Conservation (phyloP, 306 rosid genomes). For the Castanea crenata region DNA sequence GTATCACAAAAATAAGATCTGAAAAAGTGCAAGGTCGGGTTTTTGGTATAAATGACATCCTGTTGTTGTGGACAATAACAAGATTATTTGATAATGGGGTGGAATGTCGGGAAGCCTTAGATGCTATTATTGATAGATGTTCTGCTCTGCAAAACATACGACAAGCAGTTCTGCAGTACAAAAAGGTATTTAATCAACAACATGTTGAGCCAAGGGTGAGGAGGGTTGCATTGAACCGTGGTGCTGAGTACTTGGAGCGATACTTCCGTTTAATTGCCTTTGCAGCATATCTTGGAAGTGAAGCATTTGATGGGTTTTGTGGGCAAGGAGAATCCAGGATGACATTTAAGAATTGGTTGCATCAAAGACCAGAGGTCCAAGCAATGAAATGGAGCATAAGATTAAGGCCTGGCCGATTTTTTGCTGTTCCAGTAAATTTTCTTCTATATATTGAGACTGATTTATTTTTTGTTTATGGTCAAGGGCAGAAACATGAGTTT, state of each 20-base stretch:
- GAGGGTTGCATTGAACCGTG: slow-evolving; percentile 87
- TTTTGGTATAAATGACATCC: slow-evolving; percentile 89
- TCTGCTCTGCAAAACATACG: slow-evolving; percentile 91
- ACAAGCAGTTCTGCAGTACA: slow-evolving; percentile 75
- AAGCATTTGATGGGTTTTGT: slow-evolving; percentile 84
- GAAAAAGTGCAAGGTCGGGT: slow-evolving; percentile 51
- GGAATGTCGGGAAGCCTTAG: slow-evolving; percentile 87
- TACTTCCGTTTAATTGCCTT: slow-evolving; percentile 90
- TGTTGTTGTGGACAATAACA: slow-evolving; percentile 87
- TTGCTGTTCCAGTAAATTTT: slow-evolving; percentile 71
- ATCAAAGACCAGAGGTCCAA: slow-evolving; percentile 81
- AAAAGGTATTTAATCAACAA: slow-evolving; percentile 84
- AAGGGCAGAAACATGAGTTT: neutral
- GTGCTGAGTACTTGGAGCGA: slow-evolving; percentile 88
- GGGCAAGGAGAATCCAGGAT: slow-evolving; percentile 63
- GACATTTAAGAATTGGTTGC: slow-evolving; percentile 89
- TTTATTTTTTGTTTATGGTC: neutral
- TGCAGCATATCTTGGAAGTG: slow-evolving; percentile 95
- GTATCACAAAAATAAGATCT: slow-evolving; percentile 31
- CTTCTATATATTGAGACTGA: neutral
- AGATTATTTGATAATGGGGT: slow-evolving; percentile 83
- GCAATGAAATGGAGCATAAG: slow-evolving; percentile 95
- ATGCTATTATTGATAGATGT: slow-evolving; percentile 89
- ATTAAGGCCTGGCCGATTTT: slow-evolving; percentile 80
- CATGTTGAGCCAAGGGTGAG: slow-evolving; percentile 82